Percentiles rank a stretch among this genome's conserved stretches.
These are phyloP conservation scores for Glycine latifolia DNA, from an alignment of 306 rosid species.

Conservation along the genomic window DNA sequence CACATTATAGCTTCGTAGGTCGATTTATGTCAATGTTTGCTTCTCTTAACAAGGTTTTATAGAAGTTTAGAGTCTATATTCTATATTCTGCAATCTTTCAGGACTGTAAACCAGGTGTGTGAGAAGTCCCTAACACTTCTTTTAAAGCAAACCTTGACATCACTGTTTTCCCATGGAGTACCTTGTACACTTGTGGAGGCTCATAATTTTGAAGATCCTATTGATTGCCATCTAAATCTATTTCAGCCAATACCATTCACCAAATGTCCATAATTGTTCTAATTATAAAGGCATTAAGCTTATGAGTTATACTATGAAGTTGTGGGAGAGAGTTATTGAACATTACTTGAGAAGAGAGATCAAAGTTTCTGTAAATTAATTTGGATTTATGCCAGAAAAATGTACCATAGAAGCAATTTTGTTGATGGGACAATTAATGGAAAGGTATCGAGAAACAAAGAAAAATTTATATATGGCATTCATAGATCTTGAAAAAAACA, in stretches of 20 bases:
- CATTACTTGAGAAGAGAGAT: too few species aligned
- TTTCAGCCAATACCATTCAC: slow-evolving; percentile 13
- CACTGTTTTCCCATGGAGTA: background rate
- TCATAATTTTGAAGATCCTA: slow-evolving; percentile 12
- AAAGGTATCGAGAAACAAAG: too few species aligned
- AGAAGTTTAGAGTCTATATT: background rate
- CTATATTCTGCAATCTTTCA: background rate
- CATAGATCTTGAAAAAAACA: too few species aligned
- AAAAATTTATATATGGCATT: too few species aligned
- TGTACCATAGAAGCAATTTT: too few species aligned
- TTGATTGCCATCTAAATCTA: slow-evolving; percentile 16
- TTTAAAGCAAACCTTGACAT: background rate
- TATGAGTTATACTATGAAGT: too few species aligned
- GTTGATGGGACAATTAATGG: too few species aligned
- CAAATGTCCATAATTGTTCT: background rate
- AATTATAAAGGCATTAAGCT: too few species aligned
- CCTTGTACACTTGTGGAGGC: background rate
- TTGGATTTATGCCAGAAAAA: too few species aligned
- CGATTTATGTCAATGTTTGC: background rate
- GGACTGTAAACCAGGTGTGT: background rate
- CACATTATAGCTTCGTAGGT: background rate
- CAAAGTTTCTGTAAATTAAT: too few species aligned
- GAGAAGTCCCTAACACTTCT: background rate
- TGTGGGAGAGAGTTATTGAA: too few species aligned
- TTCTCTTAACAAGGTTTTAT: slow-evolving; percentile 22